Percentiles rank a stretch among this genome's conserved stretches.
Conservation (phyloP, 129 eudicot genomes). For the Solidago caesia region DNA sequence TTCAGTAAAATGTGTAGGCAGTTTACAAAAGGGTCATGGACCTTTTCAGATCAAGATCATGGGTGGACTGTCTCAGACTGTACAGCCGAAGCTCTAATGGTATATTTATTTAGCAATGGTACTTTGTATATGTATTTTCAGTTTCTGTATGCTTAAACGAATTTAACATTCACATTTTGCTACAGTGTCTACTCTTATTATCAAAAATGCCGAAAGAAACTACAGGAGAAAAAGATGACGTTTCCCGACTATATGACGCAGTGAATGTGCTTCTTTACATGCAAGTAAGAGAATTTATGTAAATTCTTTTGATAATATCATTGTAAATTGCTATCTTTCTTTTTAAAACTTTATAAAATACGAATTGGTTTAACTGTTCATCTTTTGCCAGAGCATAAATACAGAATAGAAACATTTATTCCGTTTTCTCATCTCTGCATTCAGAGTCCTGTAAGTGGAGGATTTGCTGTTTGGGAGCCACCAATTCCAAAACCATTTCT, state of each 20-base stretch:
- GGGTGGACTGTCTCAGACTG: conserved; percentile 76
- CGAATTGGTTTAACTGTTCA: background rate
- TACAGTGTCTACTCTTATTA: conserved; percentile 50
- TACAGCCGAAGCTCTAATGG: conserved; percentile 69
- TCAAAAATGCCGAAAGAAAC: conserved; percentile 54
- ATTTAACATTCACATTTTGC: background rate
- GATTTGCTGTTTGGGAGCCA: conserved; percentile 32
- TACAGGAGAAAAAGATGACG: conserved; percentile 45
- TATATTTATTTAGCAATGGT: background rate
- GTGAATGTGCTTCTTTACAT: conserved; percentile 58
- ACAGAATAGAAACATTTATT: background rate
- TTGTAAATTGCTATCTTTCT: background rate
- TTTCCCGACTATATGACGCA: conserved; percentile 49
- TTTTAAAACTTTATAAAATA: background rate
- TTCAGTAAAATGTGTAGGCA: conserved; percentile 52
- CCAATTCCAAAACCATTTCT: conserved; percentile 7
- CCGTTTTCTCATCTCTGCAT: background rate
- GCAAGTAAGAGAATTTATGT: conserved; percentile 34
- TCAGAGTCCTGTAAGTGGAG: conserved; percentile 34
- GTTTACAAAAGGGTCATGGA: conserved; percentile 73
- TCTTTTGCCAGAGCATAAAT: background rate
- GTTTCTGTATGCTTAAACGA: background rate
- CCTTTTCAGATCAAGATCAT: conserved; percentile 84
- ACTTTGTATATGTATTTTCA: background rate
- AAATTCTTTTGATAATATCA: background rate